Percentiles rank a stretch among this genome's conserved stretches.
These are phyloP conservation scores for Microbotryum intermedium DNA, from an alignment of 1,284 basidiomycete genomes.

Conservation along the genomic window DNA sequence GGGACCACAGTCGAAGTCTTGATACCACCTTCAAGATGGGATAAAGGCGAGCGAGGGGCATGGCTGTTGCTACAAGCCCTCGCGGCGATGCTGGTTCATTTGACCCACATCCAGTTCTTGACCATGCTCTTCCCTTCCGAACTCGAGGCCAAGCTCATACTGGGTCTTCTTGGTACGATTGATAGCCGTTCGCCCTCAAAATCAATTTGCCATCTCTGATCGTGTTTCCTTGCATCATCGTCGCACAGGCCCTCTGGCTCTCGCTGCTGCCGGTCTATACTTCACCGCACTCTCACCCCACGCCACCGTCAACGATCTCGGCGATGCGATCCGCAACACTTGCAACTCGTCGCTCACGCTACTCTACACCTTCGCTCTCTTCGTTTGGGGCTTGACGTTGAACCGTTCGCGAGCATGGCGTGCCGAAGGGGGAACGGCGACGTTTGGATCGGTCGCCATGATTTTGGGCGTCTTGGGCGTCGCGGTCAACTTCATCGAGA, in stretches of 20 bases:
- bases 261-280: slow-evolving; percentile 75
- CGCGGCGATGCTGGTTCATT: slow-evolving; percentile 48
- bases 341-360: slow-evolving; percentile 92
- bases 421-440: slow-evolving; percentile 72
- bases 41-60: slow-evolving; percentile 56
- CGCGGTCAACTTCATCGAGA: slow-evolving; percentile 74
- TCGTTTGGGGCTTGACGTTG: slow-evolving; percentile 87
- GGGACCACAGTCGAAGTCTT: slow-evolving; percentile 51
- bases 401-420: slow-evolving; percentile 90
- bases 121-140: slow-evolving; percentile 89
- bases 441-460: slow-evolving; percentile 77
- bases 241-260: slow-evolving; percentile 64
- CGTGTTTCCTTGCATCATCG: background rate
- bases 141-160: slow-evolving; percentile 82
- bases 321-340: slow-evolving; percentile 78
- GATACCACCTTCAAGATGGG: slow-evolving; percentile 66
- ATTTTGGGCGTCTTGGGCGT: slow-evolving; percentile 68
- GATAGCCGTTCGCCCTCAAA: slow-evolving; percentile 4
- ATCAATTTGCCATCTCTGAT: no score
- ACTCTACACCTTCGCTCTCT: slow-evolving; percentile 78
- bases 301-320: slow-evolving; percentile 50
- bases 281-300: slow-evolving; percentile 59
- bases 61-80: slow-evolving; percentile 85
- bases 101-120: slow-evolving; percentile 96
- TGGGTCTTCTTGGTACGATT: slow-evolving; percentile 61